Evolutionary conservation across 1,139 yeast genomes (phyloP), one percentile per base, ranked within the genome.

Genomic region (Pichia sp.): DNA sequence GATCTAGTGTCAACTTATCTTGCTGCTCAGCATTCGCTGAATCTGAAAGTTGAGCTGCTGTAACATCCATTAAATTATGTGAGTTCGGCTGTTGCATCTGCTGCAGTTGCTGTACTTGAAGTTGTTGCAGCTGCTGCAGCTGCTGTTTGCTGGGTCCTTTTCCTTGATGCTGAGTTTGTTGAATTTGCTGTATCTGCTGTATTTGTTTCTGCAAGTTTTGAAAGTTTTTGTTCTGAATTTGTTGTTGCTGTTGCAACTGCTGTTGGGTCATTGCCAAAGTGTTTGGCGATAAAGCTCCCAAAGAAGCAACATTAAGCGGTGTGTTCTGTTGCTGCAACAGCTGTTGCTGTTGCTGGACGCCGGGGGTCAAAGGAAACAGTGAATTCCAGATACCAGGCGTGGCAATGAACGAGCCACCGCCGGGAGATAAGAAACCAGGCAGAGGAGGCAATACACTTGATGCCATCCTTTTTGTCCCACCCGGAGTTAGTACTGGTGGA

Each of bases 401-500:
- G 0, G 77, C 82, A 1, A 81, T 80, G 34, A 76, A 68, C 1
- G 75, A 68, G 6, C 61, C 52, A 2, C 66, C 61, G 7, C 69
- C 70, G 0, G 72, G 71, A 2, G 79, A 59, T 67, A 72, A 5
- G 13, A 66, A 56, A 70, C 79, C 60, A 3, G 66, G 65, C 30
- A 80, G 64, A 0, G 84, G 84, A 0, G 84, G 85, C 41, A 81
- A 70, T 46, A 68, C 62, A 52, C 62, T 64, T 11, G 62, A 53
- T 1, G 65, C 52, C 1, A 56, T 49, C 44, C 81, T 70, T 54
- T 83, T 70, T 1, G 67, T 55, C 1, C 83, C 84, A 0, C 84
- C 84, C 0, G 85, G 84, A 0, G 84, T 79, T 53, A 78, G 70
- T 8, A 79, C 64, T 0, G 84, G 82, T 1, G 84, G 83, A 0